Percentiles rank a stretch among this genome's conserved stretches.
Evolutionary conservation across 2,329 filamentous ascomycete genomes (phyloP).

Genomic region (Lachnellula subtilissima): DNA sequence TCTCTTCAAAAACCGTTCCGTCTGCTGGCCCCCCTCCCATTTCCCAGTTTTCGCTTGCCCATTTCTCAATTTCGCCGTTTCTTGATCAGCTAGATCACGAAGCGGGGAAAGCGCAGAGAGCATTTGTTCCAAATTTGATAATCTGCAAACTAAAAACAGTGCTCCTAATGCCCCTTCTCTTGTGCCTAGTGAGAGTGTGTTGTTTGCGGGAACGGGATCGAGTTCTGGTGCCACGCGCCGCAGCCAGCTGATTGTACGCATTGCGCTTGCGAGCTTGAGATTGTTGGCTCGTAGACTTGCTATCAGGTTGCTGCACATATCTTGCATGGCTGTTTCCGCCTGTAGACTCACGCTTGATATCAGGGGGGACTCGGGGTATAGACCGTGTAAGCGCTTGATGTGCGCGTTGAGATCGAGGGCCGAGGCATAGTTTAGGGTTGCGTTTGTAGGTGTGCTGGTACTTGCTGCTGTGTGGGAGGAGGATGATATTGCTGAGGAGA

Average conservation of each 20-base stretch:
- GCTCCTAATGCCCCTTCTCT: slow-evolving; percentile 70
- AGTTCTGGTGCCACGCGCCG: slow-evolving; percentile 81
- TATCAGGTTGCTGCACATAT: slow-evolving; percentile 82
- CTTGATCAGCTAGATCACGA: slow-evolving; percentile 83
- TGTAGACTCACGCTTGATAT: slow-evolving; percentile 69
- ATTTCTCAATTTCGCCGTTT: slow-evolving; percentile 42
- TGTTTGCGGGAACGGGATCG: slow-evolving; percentile 39
- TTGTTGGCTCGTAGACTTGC: slow-evolving; percentile 68
- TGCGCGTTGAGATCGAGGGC: slow-evolving; percentile 91
- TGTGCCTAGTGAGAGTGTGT: neutral
- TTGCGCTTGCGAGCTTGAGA: slow-evolving; percentile 82
- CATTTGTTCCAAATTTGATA: slow-evolving; percentile 73
- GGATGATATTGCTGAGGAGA: slow-evolving; percentile 70
- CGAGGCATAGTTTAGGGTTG: slow-evolving; percentile 72
- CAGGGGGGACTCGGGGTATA: slow-evolving; percentile 76
- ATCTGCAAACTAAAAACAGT: slow-evolving; percentile 80
- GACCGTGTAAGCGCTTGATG: slow-evolving; percentile 74
- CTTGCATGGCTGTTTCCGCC: slow-evolving; percentile 81
- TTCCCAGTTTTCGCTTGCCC: slow-evolving; percentile 24
- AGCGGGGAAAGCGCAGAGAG: slow-evolving; percentile 81
- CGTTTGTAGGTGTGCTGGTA: slow-evolving; percentile 35
- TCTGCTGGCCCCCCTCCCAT: slow-evolving; percentile 78
- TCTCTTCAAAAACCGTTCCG: slow-evolving; percentile 86
- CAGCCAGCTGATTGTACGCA: slow-evolving; percentile 88
- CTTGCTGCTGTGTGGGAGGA: slow-evolving; percentile 39